These are phyloP conservation scores for Boletus reticulatus DNA, from an alignment of 768 basidiomycete genomes.

Conservation along the genomic window DNA sequence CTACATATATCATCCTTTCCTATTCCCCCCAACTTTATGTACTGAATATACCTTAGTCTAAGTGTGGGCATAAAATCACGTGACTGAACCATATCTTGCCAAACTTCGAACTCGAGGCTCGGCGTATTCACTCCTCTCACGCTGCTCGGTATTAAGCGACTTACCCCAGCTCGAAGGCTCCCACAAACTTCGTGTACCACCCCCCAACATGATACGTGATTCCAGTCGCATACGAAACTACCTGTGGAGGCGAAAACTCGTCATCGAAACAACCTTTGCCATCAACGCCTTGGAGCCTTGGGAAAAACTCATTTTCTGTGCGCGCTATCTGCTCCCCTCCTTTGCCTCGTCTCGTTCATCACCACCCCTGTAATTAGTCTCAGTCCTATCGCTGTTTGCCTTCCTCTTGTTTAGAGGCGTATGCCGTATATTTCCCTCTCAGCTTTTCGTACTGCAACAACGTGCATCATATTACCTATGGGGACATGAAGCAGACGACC, in stretches of 20 bases:
- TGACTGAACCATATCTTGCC: not conserved
- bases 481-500: constrained; percentile 44
- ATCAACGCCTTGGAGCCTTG: constrained; percentile 63
- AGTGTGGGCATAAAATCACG: not conserved
- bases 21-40: constrained; percentile 14
- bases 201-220: constrained; percentile 11
- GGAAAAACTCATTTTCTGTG: constrained; percentile 64
- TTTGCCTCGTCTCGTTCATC: not conserved
- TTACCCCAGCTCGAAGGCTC: not conserved
- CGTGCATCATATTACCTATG: constrained; percentile 63
- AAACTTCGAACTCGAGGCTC: not conserved
- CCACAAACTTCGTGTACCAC: not conserved
- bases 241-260: constrained; percentile 53
- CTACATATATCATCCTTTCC: constrained; percentile 15
- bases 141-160: not conserved
- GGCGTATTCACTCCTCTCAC: not conserved
- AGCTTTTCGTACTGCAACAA: constrained; percentile 48
- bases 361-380: constrained; percentile 29
- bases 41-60: constrained; percentile 8
- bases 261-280: constrained; percentile 59
- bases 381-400: constrained; percentile 38
- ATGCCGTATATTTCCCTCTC: constrained; percentile 56
- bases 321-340: constrained; percentile 24
- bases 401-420: constrained; percentile 50
- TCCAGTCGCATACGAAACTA: constrained; percentile 26